A percentile compares a stretch with the other conserved stretches of the same genome.
Conservation (phyloP, 495 filamentous ascomycete species). For the Parathielavia appendiculata region DNA sequence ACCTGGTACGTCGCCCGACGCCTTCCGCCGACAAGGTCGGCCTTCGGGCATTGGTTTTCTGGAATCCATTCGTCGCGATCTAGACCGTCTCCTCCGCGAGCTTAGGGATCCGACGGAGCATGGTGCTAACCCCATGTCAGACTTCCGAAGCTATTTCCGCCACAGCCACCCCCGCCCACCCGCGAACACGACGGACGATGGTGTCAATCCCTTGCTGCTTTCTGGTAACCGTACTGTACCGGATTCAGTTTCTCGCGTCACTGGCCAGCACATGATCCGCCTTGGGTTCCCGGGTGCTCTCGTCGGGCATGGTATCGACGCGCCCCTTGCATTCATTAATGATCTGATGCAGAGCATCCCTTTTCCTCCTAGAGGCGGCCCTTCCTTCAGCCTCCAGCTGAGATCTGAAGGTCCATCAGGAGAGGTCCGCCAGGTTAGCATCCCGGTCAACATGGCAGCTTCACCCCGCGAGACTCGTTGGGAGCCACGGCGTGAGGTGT, state of each 20-base stretch:
- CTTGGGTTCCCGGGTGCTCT: conserved; percentile 32
- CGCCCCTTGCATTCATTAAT: conserved; percentile 40
- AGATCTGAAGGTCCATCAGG: conserved; percentile 34
- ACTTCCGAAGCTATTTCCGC: conserved; percentile 38
- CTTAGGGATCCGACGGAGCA: neutral
- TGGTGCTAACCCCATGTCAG: conserved; percentile 26
- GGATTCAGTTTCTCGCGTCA: conserved; percentile 35
- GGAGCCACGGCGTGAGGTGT: conserved; percentile 40
- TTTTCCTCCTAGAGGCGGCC: conserved; percentile 32
- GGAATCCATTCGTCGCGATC: neutral
- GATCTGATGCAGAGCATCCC: conserved; percentile 35
- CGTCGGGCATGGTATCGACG: conserved; percentile 25
- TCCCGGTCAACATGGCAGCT: conserved; percentile 27
- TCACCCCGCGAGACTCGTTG: conserved; percentile 32
- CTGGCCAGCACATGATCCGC: conserved; percentile 31
- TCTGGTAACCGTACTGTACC: conserved; percentile 31
- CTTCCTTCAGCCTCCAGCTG: conserved; percentile 42
- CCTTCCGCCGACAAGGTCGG: neutral
- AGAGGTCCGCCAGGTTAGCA: conserved; percentile 35
- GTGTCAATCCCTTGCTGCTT: conserved; percentile 70
- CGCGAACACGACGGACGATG: conserved; percentile 57
- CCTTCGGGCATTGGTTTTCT: neutral
- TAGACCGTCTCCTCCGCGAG: neutral
- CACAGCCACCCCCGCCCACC: conserved; percentile 26
- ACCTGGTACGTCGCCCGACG: conserved; percentile 31